Evolutionary conservation across 352 stramenopile species (phyloP).

Genomic region (Thalassiosira allenii): DNA sequence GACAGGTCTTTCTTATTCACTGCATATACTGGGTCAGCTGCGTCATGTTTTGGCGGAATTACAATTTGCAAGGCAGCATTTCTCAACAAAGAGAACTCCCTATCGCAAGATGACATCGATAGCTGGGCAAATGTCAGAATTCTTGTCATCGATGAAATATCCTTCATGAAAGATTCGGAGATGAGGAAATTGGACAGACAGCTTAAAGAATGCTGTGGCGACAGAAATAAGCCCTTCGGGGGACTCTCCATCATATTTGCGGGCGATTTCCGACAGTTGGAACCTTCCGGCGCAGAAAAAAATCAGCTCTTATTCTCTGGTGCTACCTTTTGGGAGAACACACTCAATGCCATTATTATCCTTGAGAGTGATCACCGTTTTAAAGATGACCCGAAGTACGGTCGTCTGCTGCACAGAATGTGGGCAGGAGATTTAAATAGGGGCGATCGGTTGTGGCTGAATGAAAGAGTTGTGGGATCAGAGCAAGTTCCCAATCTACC

Average conservation of each 20-base stretch:
- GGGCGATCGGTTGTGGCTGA: constrained; percentile 12
- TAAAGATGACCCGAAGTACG: constrained; percentile 7
- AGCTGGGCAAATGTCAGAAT: neutral
- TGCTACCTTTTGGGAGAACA: neutral
- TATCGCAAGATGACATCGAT: neutral
- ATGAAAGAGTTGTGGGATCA: constrained; percentile 19
- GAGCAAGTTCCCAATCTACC: neutral
- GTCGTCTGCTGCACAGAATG: constrained; percentile 14
- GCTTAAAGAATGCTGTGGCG: neutral
- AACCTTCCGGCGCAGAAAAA: neutral
- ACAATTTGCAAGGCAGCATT: constrained; percentile 1
- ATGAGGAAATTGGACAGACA: constrained; percentile 3
- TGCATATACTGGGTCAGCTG: constrained; percentile 25
- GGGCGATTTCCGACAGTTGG: constrained; percentile 13
- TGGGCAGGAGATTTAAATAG: constrained; percentile 11
- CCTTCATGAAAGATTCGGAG: neutral
- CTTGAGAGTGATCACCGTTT: constrained; percentile 5
- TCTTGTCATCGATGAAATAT: constrained; percentile 19
- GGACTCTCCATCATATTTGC: constrained; percentile 18
- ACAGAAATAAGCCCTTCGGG: neutral
- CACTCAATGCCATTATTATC: constrained; percentile 4
- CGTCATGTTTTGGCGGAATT: neutral
- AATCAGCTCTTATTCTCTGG: neutral
- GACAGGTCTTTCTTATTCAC: constrained; percentile 14
- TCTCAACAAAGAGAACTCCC: neutral